Conservation (phyloP, 306 rosid species). For the Rosa lucieae region DNA sequence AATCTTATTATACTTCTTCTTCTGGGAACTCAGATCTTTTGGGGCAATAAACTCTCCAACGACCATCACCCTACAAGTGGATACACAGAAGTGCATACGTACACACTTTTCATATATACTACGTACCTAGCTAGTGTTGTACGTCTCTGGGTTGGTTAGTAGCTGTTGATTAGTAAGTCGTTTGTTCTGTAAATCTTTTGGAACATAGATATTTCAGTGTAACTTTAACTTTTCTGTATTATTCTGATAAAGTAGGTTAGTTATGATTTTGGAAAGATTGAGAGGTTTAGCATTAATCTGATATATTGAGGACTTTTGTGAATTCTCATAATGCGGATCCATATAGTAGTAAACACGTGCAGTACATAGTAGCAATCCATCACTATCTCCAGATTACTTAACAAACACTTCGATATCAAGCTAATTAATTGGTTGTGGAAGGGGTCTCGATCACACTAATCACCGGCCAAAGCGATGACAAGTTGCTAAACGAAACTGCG, state of each 20-base stretch:
- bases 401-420: conserved; percentile 53
- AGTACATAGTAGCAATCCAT: conserved; percentile 14
- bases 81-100: background rate
- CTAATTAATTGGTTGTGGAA: background rate
- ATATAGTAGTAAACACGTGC: conserved; percentile 14
- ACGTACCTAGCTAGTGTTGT: background rate
- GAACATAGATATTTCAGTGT: conserved; percentile 1
- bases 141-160: background rate
- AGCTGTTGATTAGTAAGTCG: background rate
- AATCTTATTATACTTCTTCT: background rate
- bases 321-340: background rate
- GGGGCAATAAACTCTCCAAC: background rate
- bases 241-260: conserved; percentile 42
- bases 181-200: background rate
- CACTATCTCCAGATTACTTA: conserved; percentile 47
- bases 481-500: conserved; percentile 23
- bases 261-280: conserved; percentile 70
- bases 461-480: conserved; percentile 24
- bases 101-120: background rate
- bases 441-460: conserved; percentile 30
- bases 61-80: background rate
- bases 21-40: background rate
- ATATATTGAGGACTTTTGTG: conserved; percentile 22
- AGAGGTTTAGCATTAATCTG: conserved; percentile 19
- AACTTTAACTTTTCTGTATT: conserved; percentile 8